phyloP scores from a whole-genome alignment of 192 early-diverging fungal species.

The Neocallimastix lanati region DNA sequence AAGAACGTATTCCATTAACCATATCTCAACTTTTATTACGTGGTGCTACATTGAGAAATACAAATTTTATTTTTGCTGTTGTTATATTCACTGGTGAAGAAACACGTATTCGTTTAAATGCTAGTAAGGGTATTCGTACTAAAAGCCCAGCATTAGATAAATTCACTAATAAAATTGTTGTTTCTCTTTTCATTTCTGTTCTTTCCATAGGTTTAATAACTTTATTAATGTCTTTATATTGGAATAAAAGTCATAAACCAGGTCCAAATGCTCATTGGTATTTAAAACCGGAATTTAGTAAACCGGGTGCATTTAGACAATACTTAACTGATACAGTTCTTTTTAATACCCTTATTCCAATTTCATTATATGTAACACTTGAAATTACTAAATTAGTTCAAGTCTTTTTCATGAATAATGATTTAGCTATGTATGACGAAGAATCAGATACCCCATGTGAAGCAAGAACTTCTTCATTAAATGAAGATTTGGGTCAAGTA shows the following conservation, averaged over 20 bases:
- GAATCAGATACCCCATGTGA: slow-evolving; percentile 50
- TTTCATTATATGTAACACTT: slow-evolving; percentile 75
- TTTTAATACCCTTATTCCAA: slow-evolving; percentile 71
- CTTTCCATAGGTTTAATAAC: slow-evolving; percentile 7
- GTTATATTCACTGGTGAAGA: slow-evolving; percentile 36
- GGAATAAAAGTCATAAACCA: slow-evolving; percentile 13
- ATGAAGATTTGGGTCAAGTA: slow-evolving; percentile 76
- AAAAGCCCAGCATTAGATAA: slow-evolving; percentile 15
- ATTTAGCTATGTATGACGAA: slow-evolving; percentile 58
- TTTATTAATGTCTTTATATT: slow-evolving; percentile 4
- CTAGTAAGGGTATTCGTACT: slow-evolving; percentile 9
- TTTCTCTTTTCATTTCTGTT: slow-evolving; percentile 11
- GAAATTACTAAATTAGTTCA: slow-evolving; percentile 63
- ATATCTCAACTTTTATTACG: slow-evolving; percentile 66
- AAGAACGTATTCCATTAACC: slow-evolving; percentile 39
- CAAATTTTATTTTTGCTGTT: slow-evolving; percentile 55
- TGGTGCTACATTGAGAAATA: slow-evolving; percentile 70
- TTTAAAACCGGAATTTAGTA: not conserved
- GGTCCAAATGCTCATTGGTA: slow-evolving; percentile 1
- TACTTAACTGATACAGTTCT: slow-evolving; percentile 18
- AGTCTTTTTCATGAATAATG: slow-evolving; percentile 58
- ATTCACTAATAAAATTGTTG: slow-evolving; percentile 19
- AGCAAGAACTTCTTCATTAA: slow-evolving; percentile 57
- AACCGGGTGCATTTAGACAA: not conserved
- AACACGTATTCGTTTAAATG: slow-evolving; percentile 27